A percentile compares a stretch with the other conserved stretches of the same genome.
These are phyloP conservation scores for Yamadazyma diospyri DNA, from an alignment of 1,139 yeast species.

Conservation along the genomic window DNA sequence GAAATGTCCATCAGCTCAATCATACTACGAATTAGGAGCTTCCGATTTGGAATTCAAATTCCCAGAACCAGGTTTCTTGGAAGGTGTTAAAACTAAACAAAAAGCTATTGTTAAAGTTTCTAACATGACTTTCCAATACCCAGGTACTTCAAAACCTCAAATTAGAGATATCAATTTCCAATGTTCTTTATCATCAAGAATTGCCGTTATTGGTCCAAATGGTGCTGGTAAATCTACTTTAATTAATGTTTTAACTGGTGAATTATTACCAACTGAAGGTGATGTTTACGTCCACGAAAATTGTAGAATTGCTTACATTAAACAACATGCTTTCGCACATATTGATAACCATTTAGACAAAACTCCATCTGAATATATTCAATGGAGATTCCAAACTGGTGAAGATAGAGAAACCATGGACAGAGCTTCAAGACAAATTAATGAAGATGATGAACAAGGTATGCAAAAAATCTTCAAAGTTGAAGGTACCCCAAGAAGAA, in stretches of 20 bases:
- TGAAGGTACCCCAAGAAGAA: slow-evolving; percentile 98
- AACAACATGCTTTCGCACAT: slow-evolving; percentile 99
- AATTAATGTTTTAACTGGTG: slow-evolving; percentile 98
- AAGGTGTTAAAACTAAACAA: slow-evolving; percentile 99
- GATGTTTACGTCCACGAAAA: slow-evolving; percentile 99
- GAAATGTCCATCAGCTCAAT: slow-evolving; percentile 98
- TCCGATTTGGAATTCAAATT: slow-evolving; percentile 92
- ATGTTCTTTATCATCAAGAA: slow-evolving; percentile 97
- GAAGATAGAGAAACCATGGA: slow-evolving; percentile 99
- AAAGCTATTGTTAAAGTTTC: slow-evolving; percentile 98
- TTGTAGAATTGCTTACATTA: slow-evolving; percentile 99
- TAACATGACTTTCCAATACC: slow-evolving; percentile 97
- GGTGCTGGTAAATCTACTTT: slow-evolving; percentile 99
- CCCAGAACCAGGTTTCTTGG: slow-evolving; percentile 99
- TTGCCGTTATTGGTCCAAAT: slow-evolving; percentile 99
- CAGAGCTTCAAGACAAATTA: slow-evolving; percentile 98
- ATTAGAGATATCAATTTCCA: slow-evolving; percentile 88
- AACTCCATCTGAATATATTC: slow-evolving; percentile 99
- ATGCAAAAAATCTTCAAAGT: slow-evolving; percentile 99
- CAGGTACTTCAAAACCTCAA: slow-evolving; percentile 97
- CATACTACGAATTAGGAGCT: slow-evolving; percentile 98
- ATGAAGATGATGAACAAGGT: slow-evolving; percentile 94
- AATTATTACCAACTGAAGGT: slow-evolving; percentile 95
- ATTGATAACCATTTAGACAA: slow-evolving; percentile 97
- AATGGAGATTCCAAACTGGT: slow-evolving; percentile 99